Conservation (phyloP, 1,284 basidiomycete genomes). For the Trametes hirsuta region DNA sequence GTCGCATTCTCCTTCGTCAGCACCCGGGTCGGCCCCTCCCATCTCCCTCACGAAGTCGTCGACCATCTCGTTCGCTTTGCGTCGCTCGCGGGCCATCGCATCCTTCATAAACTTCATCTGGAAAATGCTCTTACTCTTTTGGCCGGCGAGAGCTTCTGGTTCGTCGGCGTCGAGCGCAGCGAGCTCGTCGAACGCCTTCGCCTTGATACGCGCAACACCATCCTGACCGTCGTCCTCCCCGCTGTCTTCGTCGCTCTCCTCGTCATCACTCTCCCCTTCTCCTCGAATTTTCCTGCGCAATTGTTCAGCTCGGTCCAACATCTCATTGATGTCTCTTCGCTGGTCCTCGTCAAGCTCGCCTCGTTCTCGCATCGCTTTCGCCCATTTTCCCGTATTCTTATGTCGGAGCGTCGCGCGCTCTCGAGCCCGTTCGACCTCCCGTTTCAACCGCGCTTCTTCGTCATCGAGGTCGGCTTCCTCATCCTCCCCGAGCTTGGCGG, state of each 20-base stretch:
- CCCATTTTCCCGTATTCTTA: conserved; percentile 84
- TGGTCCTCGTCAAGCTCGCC: conserved; percentile 68
- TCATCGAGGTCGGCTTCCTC: conserved; percentile 52
- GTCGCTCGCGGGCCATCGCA: conserved; percentile 72
- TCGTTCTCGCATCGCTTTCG: conserved; percentile 67
- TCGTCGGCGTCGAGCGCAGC: conserved; percentile 47
- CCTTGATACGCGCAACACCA: conserved; percentile 57
- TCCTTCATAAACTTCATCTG: conserved; percentile 97
- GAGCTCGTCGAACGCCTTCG: conserved; percentile 77
- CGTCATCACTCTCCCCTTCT: conserved; percentile 48
- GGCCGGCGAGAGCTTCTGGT: conserved; percentile 29
- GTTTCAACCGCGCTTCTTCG: conserved; percentile 65
- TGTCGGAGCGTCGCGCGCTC: conserved; percentile 88
- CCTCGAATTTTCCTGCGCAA: conserved; percentile 75
- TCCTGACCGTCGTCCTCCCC: conserved; percentile 49
- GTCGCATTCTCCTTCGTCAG: conserved; percentile 42
- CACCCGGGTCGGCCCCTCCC: conserved; percentile 41
- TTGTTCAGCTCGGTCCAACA: conserved; percentile 76
- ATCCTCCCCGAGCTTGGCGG: conserved; percentile 54
- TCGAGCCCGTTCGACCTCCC: conserved; percentile 78
- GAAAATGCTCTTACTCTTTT: conserved; percentile 72
- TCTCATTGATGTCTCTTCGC: conserved; percentile 76
- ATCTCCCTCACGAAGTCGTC: conserved; percentile 77
- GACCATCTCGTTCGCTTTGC: conserved; percentile 58
- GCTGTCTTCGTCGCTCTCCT: conserved; percentile 48